Percentiles rank a stretch among this genome's conserved stretches.
phyloP scores from a whole-genome alignment of 2,329 filamentous ascomycete species.

The Aspergillus caelatus region DNA sequence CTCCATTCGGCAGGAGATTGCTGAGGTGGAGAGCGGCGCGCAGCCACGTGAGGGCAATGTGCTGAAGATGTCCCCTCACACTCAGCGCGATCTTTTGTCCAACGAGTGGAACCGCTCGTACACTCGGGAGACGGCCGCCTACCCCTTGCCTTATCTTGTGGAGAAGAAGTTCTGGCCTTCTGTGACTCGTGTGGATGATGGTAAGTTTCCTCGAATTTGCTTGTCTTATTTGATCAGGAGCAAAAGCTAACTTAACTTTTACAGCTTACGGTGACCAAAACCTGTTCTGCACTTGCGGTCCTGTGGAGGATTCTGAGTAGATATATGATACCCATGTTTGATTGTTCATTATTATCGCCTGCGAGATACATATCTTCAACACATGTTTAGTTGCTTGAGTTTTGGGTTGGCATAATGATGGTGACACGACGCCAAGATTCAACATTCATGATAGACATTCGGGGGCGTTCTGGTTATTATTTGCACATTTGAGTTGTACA shows the following conservation, averaged over 20 bases:
- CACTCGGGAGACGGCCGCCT: slow-evolving; percentile 78
- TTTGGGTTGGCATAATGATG: slow-evolving; percentile 14
- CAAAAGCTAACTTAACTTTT: slow-evolving; percentile 26
- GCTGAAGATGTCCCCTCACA: slow-evolving; percentile 86
- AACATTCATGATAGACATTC: slow-evolving; percentile 8
- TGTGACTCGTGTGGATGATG: slow-evolving; percentile 84
- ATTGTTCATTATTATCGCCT: slow-evolving; percentile 17
- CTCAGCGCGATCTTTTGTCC: slow-evolving; percentile 74
- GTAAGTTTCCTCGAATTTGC: slow-evolving; percentile 55
- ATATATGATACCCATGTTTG: slow-evolving; percentile 42
- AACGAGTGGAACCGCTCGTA: slow-evolving; percentile 84
- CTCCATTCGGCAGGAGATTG: slow-evolving; percentile 82
- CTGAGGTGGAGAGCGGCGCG: slow-evolving; percentile 77
- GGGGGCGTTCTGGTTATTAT: not conserved
- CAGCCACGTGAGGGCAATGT: slow-evolving; percentile 77
- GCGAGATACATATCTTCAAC: slow-evolving; percentile 18
- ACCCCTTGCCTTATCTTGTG: slow-evolving; percentile 76
- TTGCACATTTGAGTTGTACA: slow-evolving; percentile 1
- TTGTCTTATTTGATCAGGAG: not conserved
- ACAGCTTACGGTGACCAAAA: slow-evolving; percentile 86
- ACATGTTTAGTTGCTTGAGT: slow-evolving; percentile 8
- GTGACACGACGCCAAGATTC: slow-evolving; percentile 6
- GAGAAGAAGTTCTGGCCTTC: slow-evolving; percentile 99
- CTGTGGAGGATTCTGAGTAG: slow-evolving; percentile 65
- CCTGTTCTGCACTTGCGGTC: slow-evolving; percentile 91